These are phyloP conservation scores for Asterella californica DNA, from an alignment of 225 moss, liverwort and hornwort genomes.

Conservation along the genomic window DNA sequence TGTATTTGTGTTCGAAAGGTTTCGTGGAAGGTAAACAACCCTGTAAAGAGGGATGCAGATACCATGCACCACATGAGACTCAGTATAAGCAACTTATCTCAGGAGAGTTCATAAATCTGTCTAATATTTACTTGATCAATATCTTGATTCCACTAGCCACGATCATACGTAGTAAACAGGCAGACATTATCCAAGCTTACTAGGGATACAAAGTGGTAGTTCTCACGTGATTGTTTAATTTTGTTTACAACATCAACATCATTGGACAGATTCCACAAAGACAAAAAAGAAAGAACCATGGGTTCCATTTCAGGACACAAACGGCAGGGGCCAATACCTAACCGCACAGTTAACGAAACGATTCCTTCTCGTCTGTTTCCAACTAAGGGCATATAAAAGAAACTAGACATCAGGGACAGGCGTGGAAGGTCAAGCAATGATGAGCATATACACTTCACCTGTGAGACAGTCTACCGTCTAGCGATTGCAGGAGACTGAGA, in stretches of 20 bases:
- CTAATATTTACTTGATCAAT: background rate
- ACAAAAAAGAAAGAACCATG: background rate
- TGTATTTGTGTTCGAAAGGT: slow-evolving; percentile 50
- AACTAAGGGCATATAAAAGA: background rate
- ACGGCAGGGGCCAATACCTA: background rate
- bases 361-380: background rate
- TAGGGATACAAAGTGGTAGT: no score
- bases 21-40: slow-evolving; percentile 46
- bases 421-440: background rate
- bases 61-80: slow-evolving; percentile 36
- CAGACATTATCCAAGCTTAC: background rate
- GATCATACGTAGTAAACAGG: background rate
- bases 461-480: background rate
- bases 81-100: slow-evolving; percentile 26
- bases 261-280: background rate
- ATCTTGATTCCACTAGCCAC: background rate
- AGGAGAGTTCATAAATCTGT: background rate
- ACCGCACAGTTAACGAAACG: background rate
- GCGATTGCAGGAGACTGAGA: background rate
- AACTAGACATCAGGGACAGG: background rate
- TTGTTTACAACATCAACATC: background rate
- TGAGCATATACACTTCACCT: background rate
- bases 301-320: background rate
- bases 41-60: slow-evolving; percentile 41
- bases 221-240: background rate